Base-by-base conservation (phyloP, 177 flowering plant genomes). In the Vitis hybrid region DNA sequence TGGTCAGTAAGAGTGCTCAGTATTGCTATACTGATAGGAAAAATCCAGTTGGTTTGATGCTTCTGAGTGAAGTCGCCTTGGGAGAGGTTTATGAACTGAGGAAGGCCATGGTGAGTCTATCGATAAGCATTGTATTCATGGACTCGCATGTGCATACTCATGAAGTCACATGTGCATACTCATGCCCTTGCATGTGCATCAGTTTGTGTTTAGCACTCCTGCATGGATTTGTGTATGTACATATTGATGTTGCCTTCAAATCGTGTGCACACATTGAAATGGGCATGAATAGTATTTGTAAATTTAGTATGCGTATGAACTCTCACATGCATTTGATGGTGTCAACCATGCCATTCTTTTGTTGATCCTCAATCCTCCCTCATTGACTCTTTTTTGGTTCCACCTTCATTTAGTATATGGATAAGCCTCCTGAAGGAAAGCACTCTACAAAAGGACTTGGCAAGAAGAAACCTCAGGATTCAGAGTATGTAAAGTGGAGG, bases 1-100 rank as follows among this genome's bases (percentile, higher is more conserved):
- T 96, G 80, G 99, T 93, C 69, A 96, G 99, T 74, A 93, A 96
- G 83, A 96, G 99, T 81, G 98, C 99, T 71, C 98, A 90, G 75
- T 95, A 95, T 77, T 92, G 97, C 80, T 89, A 12, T 48, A 86
- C 97, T 15, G 90, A 90, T 65, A 83, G 68, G 70, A 81, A 82
- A 63, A 87, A 79, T 83, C 97, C 98, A 57, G 95, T 96, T 61
- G 99, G 98, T 50, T 73, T 96, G 19, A 83, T 96, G 97, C 87
- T 96, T 77, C 83, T 96, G 22, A 93, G 99, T 83, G 98, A 93
- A 86, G 99, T 96, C 66, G 97, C 98, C 19, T 70, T 96, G 72
- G 98, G 98, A 55, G 89, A 92, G 69, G 81, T 96, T 20, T 75
- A 92, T 73, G 94, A 90, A 79, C 91, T 93, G 55, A 96, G 83